Conservation (phyloP, 257 asterid genomes). For the Scutellaria barbata region DNA sequence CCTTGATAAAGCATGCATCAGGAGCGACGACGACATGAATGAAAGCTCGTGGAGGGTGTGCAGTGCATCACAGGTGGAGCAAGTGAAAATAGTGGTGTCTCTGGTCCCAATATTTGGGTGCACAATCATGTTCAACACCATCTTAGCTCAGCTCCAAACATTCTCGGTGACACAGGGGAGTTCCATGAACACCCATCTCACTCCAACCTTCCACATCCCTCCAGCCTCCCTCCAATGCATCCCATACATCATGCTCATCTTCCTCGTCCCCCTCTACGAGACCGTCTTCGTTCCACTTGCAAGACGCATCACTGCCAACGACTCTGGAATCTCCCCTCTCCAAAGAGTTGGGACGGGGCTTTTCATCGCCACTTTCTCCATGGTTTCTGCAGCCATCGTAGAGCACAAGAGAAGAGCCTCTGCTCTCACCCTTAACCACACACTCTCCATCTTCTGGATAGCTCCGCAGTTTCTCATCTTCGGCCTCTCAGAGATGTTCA, state of each 20-base stretch:
- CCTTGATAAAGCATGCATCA: constrained; percentile 76
- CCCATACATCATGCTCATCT: constrained; percentile 67
- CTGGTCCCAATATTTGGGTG: constrained; percentile 71
- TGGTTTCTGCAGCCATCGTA: constrained; percentile 70
- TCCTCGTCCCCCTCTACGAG: constrained; percentile 70
- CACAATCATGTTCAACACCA: constrained; percentile 80
- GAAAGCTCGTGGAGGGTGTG: constrained; percentile 74
- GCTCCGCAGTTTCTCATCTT: constrained; percentile 76
- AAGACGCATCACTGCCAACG: constrained; percentile 46
- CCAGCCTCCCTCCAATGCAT: constrained; percentile 81
- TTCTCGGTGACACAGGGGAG: constrained; percentile 74
- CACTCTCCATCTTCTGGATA: constrained; percentile 69
- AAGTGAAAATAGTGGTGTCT: constrained; percentile 67
- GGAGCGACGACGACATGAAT: background rate
- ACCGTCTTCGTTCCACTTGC: constrained; percentile 62
- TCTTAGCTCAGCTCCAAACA: constrained; percentile 77
- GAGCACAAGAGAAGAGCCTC: constrained; percentile 56
- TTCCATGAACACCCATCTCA: constrained; percentile 54
- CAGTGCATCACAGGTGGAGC: constrained; percentile 71
- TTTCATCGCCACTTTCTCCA: constrained; percentile 69
- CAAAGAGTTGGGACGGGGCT: constrained; percentile 73
- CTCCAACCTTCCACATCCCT: constrained; percentile 55
- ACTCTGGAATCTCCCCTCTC: constrained; percentile 66
- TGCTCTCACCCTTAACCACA: constrained; percentile 5
- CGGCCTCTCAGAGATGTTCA: constrained; percentile 76